These are phyloP conservation scores for Hemerocallis citrina DNA, from an alignment of 106 monocot genomes.

Conservation along the genomic window DNA sequence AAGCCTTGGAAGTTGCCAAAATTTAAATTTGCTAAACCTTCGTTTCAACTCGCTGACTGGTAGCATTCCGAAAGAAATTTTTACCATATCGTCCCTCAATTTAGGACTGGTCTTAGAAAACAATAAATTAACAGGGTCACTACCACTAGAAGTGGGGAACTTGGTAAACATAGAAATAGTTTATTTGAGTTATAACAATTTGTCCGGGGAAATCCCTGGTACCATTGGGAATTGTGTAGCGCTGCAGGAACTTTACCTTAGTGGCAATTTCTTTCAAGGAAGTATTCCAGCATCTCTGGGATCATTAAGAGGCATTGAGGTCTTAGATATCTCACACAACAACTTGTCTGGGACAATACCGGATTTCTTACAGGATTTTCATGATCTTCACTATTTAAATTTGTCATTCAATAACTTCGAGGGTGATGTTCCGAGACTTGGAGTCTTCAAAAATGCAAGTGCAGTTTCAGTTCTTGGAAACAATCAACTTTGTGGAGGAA, in stretches of 20 bases:
- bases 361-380: not conserved
- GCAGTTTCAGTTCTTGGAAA: constrained; percentile 1
- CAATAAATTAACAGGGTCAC: not conserved
- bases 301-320: not conserved
- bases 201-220: constrained; percentile 1
- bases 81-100: not conserved
- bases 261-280: constrained; percentile 10
- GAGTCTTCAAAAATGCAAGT: not conserved
- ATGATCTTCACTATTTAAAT: not conserved
- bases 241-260: constrained; percentile 3
- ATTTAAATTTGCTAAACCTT: not conserved
- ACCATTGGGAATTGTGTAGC: not conserved
- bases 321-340: constrained; percentile 8
- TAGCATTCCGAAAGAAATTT: not conserved
- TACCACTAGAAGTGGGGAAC: constrained; percentile 2
- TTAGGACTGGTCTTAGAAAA: not conserved
- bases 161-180: not conserved
- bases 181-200: not conserved
- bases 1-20: not conserved
- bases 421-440: not conserved
- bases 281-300: constrained; percentile 9
- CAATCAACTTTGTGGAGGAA: not conserved
- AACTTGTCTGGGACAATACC: constrained; percentile 9
- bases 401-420: not conserved
- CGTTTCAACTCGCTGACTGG: not conserved